Conservation (phyloP, 306 rosid species). For the Rosa chinensis region DNA sequence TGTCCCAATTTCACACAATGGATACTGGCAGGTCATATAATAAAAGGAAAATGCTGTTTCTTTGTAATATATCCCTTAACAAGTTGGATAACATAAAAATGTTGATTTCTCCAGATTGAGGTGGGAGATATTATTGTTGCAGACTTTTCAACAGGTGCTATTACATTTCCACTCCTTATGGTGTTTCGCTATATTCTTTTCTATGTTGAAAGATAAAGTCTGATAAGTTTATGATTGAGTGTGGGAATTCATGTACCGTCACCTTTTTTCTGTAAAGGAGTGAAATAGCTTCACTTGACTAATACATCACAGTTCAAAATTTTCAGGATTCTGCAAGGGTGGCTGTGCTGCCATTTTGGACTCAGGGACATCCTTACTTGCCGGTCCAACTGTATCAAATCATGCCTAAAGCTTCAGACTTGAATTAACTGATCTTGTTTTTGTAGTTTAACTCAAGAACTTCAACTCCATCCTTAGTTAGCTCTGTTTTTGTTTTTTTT, state of each 20-base stretch:
- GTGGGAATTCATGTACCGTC: background rate
- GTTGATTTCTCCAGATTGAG: constrained; percentile 49
- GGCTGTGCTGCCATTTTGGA: constrained; percentile 70
- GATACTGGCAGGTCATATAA: constrained; percentile 69
- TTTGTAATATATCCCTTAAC: constrained; percentile 20
- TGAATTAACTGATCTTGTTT: background rate
- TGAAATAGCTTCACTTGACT: background rate
- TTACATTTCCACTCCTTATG: constrained; percentile 10
- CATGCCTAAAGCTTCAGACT: constrained; percentile 21
- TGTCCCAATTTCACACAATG: constrained; percentile 50
- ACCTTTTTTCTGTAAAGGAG: background rate
- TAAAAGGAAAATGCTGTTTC: constrained; percentile 13
- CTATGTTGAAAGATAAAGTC: constrained; percentile 8
- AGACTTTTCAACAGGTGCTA: constrained; percentile 59
- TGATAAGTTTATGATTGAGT: background rate
- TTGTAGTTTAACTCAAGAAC: background rate
- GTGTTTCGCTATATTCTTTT: constrained; percentile 9
- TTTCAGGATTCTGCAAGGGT: constrained; percentile 53
- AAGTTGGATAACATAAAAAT: constrained; percentile 20
- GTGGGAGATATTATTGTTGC: constrained; percentile 64
- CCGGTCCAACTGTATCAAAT: constrained; percentile 71
- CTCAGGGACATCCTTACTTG: constrained; percentile 64
- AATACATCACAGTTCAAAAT: constrained; percentile 15
- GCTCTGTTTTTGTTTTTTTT: background rate
- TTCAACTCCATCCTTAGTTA: constrained; percentile 18